Evolutionary conservation across 495 filamentous ascomycete species (phyloP), one percentile per base, ranked within the genome.

Genomic region (Geoglossum glabrum): DNA sequence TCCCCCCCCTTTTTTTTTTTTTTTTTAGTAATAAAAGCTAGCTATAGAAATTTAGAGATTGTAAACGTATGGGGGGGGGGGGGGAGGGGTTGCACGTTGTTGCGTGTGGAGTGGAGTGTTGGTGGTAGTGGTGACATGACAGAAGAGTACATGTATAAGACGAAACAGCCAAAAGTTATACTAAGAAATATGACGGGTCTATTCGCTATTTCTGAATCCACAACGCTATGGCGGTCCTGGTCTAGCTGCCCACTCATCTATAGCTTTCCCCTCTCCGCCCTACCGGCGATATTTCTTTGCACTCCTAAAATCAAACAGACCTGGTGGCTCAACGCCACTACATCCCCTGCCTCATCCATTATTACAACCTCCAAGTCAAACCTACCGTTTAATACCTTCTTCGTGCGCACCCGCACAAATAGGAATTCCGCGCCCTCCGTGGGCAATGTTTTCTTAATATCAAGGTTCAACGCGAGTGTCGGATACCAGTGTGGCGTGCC

Each of bases 401-500:
- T 82, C 0, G 74, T 72, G 36, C 73, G 68, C 9, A 80, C 67
- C 36, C 83, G 73, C 57, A 74, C 70, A 64, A 77, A 81, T 52
- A 89, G 63, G 83, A 83, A 86, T 61, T 83, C 74, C 40, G 75
- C 76, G 0, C 82, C 82, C 27, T 70, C 70, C 17, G 67, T 65
- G 6, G 80, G 80, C 49, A 86, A 66, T 17, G 67, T 63, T 62
- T 77, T 79, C 70, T 87, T 86, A 52, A 83, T 68, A 60, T 87
- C 83, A 27, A 87, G 59, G 60, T 79, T 81, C 67, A 87, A 67
- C 23, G 83, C 72, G 17, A 92, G 68, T 2, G 86, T 93, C 0
- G 85, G 86, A 69, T 89, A 90, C 87, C 87, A 90, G 63, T 74
- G 76, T 67, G 68, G 9, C 68, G 69, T 47, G n/a, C n/a, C n/a